Base-by-base conservation (phyloP, 2,329 filamentous ascomycete species). In the Colletotrichum truncatum region DNA sequence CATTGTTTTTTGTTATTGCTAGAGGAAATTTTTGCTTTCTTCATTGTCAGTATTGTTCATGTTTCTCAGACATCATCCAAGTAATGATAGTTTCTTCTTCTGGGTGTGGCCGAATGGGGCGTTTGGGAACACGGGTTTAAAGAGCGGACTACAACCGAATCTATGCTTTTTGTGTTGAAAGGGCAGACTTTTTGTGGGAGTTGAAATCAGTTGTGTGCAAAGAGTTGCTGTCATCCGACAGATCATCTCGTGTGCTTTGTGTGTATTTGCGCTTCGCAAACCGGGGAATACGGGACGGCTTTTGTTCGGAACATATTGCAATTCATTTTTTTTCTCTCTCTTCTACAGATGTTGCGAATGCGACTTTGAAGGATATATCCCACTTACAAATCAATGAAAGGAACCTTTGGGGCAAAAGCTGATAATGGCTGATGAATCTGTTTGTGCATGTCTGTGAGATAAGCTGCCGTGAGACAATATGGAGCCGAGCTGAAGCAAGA, bases 41-140 rank as follows among this genome's bases (percentile, higher is more conserved):
- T 63, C 56, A 25, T 39, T 49, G 48, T 60, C 66, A 63, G 56
- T 67, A 56, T 65, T 67, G 64, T 51, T 58, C 54, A 8, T 34
- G 51, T 26, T 26, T 39, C 26, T n/a, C 30, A 28, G 26, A 34
- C 41, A 61, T 56, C 51, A 52, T 66, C 18, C 52, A 57, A 56
- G 51, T 66, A 66, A 61, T 64, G 55, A 52, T 66, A 60, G 55
- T 66, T 55, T 66, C 46, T 14, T 12, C 12, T 11, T 52, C 14
- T 32, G 11, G 30, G 43, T 38, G 25, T 28, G 45, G 26, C 7
- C 23, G 45, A 36, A 12, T 49, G 6, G 23, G 62, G 57, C 41
- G 30, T 67, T 60, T 14, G 21, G 21, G 23, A 41, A 62, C 23
- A 18, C n/a, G 48, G 34, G 16, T 34, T 48, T 21, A 49, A 53